Conservation (phyloP, 139 green algal genomes). For the Micromonas commoda region DNA sequence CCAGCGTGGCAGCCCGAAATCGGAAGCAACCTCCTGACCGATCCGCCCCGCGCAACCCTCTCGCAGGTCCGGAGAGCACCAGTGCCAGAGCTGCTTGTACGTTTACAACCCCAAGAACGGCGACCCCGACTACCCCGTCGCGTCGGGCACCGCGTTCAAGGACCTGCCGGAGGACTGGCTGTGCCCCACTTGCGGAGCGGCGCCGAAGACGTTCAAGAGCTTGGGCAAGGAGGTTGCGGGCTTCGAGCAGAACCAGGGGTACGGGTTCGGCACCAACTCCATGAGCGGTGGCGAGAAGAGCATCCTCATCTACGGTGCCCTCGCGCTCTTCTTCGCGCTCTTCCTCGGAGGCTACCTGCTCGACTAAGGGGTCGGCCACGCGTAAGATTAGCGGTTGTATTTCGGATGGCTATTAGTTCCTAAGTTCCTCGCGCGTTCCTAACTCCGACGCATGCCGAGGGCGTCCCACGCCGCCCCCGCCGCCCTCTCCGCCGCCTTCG, state of each 20-base stretch:
- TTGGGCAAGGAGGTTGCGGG: slow-evolving; percentile 31
- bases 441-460: background rate
- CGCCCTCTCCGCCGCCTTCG: background rate
- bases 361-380: no score
- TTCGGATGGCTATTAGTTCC: no score
- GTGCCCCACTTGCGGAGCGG: slow-evolving; percentile 31
- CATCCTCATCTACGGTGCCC: slow-evolving; percentile 33
- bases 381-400: no score
- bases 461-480: background rate
- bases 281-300: slow-evolving; percentile 36
- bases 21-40: background rate
- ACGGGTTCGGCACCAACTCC: slow-evolving; percentile 37
- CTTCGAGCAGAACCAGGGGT: slow-evolving; percentile 39
- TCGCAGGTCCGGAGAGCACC: background rate
- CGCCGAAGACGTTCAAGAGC: slow-evolving; percentile 28
- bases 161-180: slow-evolving; percentile 34
- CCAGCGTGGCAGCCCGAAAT: background rate
- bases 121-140: slow-evolving; percentile 29
- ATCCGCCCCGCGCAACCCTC: background rate
- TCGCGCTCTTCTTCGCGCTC: slow-evolving; percentile 35
- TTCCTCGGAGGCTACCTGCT: slow-evolving; percentile 35
- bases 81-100: slow-evolving; percentile 30
- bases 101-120: slow-evolving; percentile 21
- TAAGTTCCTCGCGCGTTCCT: no score
- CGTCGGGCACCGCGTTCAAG: slow-evolving; percentile 27